Base-by-base conservation (phyloP, 768 basidiomycete species). In the Scleroderma citrinum region DNA sequence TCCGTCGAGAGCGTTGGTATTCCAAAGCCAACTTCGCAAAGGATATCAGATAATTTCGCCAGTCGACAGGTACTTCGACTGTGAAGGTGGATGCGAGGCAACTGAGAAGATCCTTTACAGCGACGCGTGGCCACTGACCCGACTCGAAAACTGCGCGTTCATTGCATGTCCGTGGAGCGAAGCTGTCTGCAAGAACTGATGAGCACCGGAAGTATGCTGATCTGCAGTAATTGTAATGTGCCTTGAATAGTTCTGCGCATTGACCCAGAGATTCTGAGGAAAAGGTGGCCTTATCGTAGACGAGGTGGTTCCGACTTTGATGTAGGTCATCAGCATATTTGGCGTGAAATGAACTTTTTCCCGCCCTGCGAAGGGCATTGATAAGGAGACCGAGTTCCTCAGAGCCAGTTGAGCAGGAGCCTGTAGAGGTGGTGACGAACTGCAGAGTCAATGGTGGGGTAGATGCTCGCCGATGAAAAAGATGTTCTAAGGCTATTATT, bases 381-480 rank as follows among this genome's bases (percentile, higher is more conserved):
- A 32, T 32, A 7, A 32, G 13, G 7, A 7, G 31, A 7, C 31
- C 31, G 7, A 32, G 31, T 32, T 32, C 13, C 13, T 7, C 31
- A 7, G 31, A 32, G 13, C 13, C 31, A 32, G 13, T 13, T 13
- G 7, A 32, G 13, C 13, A 7, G 31, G 13, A 7, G 13, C 31
- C 7, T 32, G 31, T 32, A 7, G 31, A 7, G 7, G 7, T 7
- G 7, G 31, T 7, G 7, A 32, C 7, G 13, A 7, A 13, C 13
- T 32, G 31, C 7, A 7, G 7, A 7, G 7, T 32, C 7, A 32
- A 32, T 13, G 13, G 7, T 13, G 7, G 7, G 31, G 31, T 7
- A 32, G 31, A 7, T 32, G 13, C 31, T 32, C 34, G 12, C 19
- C 60, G 49, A 19, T 34, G n/a, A 17, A 52, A 52, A 32, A 52